Evolutionary conservation across 192 early-diverging fungal genomes (phyloP), one percentile per base, ranked within the genome.

Genomic region (Coemansia pectinata): DNA sequence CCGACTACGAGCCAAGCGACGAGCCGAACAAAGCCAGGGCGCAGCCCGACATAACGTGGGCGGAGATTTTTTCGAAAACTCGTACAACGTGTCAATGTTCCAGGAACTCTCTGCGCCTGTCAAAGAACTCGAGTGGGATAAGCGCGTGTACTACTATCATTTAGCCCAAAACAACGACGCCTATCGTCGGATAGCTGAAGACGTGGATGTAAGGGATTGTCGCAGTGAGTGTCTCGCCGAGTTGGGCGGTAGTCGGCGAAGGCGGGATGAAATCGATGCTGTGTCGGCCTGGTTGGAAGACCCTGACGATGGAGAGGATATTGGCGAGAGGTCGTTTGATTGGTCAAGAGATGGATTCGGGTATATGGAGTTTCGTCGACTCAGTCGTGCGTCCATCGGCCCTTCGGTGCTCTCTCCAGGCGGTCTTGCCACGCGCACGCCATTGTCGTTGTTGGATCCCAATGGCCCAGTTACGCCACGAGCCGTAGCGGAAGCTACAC

Each of bases 361-460:
- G 40, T 77, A 81, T 55, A 77, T 81, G 71, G 79, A 81, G 72
- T 77, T 81, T 70, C 74, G 79, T 21, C 73, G 79, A 15, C 63
- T 48, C 15, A 76, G 74, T 19, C 66, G 66, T 1, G 47, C 69
- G 5, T 70, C 73, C 14, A 42, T 72, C 11, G 63, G 64, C 48
- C 45, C 62, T 19, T 50, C 52, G 39, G 33, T 57, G n/a, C 38
- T 81, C 44, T 76, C 73, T 17, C 78, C 78, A 0, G 66, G 44
- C 7, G 42, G 7, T 7, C 47, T 21, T n/a, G 58, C 31, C 29
- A 27, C 33, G 47, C 38, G 27, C 31, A 45, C 62, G 12, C 67
- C 67, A 3, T 21, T 52, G 31, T 12, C 33, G 9, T 39, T 39
- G 50, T 27, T 52, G 57, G 29, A 57, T 57, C 55, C 25, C 15